A percentile compares a stretch with the other conserved stretches of the same genome.
phyloP scores from a whole-genome alignment of 768 basidiomycete species.

The Leucocoprinus leucothites region DNA sequence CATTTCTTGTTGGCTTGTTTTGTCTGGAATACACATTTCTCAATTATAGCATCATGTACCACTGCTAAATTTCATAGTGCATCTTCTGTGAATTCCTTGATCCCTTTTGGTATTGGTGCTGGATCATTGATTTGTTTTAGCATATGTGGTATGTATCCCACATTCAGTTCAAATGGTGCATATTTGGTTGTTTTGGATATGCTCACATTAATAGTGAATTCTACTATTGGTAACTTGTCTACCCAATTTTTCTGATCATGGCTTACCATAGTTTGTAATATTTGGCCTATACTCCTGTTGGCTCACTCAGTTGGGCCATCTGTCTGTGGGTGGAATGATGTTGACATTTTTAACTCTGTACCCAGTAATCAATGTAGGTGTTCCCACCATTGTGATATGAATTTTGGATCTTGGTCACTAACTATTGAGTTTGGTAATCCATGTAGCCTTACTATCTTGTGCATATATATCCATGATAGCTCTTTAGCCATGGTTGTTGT shows the following conservation, averaged over 20 bases:
- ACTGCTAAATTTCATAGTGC: conserved; percentile 20
- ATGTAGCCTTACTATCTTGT: conserved; percentile 27
- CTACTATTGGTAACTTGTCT: conserved; percentile 24
- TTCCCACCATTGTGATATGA: conserved; percentile 33
- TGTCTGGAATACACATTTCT: conserved; percentile 24
- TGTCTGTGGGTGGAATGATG: conserved; percentile 39
- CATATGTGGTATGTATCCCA: conserved; percentile 22
- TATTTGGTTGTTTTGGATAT: conserved; percentile 27
- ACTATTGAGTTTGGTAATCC: conserved; percentile 27
- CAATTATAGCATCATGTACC: conserved; percentile 35
- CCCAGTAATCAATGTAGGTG: conserved; percentile 23
- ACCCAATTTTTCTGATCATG: conserved; percentile 32
- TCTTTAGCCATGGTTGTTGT: conserved; percentile 22
- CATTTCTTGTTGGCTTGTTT: conserved; percentile 24
- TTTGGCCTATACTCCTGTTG: conserved; percentile 27
- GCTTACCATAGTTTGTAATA: conserved; percentile 20
- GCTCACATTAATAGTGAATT: conserved; percentile 33
- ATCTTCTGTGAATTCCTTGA: conserved; percentile 21
- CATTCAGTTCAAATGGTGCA: conserved; percentile 28
- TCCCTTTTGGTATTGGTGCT: conserved; percentile 14
- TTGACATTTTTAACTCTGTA: conserved; percentile 29
- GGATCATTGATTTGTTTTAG: conserved; percentile 6
- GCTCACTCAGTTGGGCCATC: conserved; percentile 29
- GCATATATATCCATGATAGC: conserved; percentile 26
- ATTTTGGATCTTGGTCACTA: conserved; percentile 31